phyloP scores from a whole-genome alignment of 2,329 filamentous ascomycete species.

The Neonectria magnoliae region DNA sequence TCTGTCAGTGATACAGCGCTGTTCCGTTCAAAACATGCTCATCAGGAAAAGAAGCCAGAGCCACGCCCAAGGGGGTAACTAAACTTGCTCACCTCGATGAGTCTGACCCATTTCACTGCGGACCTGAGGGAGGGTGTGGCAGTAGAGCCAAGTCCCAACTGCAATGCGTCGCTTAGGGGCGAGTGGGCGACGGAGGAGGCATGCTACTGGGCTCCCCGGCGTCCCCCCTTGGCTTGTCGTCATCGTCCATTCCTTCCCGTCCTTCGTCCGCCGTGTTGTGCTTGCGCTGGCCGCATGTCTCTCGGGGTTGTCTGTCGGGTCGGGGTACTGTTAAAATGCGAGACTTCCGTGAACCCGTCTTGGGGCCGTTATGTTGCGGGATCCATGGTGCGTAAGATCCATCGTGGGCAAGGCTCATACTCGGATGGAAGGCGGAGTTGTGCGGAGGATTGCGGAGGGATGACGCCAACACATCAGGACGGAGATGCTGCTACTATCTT shows the following conservation, averaged over 20 bases:
- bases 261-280: neutral
- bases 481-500: neutral
- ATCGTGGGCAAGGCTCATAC: neutral
- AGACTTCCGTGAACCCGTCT: slow-evolving; percentile 21
- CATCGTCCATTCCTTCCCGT: slow-evolving; percentile 11
- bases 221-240: slow-evolving; percentile 8
- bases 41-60: neutral
- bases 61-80: slow-evolving; percentile 9
- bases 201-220: slow-evolving; percentile 12
- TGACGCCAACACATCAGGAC: slow-evolving; percentile 3
- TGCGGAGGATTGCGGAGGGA: slow-evolving; percentile 11
- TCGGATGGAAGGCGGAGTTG: slow-evolving; percentile 5
- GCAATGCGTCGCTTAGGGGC: slow-evolving; percentile 5
- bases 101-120: slow-evolving; percentile 12
- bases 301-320: slow-evolving; percentile 22
- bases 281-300: neutral
- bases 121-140: slow-evolving; percentile 5
- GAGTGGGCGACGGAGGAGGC: neutral
- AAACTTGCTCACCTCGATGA: neutral
- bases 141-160: slow-evolving; percentile 11
- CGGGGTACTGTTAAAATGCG: slow-evolving; percentile 37
- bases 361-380: neutral
- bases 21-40: neutral
- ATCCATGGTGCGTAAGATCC: neutral
- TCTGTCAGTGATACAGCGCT: neutral